Evolutionary conservation across 352 stramenopile genomes (phyloP), one percentile per base, ranked within the genome.

Genomic region (Globisporangium paddicum): DNA sequence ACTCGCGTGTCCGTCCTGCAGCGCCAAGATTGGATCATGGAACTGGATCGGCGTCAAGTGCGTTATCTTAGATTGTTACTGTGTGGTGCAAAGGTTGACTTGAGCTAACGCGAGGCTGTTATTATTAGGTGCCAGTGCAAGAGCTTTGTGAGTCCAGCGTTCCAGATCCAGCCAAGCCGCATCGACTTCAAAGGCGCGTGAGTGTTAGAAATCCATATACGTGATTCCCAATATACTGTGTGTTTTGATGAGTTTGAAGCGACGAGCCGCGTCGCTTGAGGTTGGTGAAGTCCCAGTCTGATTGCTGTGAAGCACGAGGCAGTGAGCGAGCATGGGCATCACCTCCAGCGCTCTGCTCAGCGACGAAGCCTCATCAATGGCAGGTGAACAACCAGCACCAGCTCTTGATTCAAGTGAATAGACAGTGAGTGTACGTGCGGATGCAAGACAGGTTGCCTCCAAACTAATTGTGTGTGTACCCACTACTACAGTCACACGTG

Each of bases 31-130:
- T 55, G 82, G 82, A n/a, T 79, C 77, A 25, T 93, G 77, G 76
- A 84, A 78, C 55, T 93, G 82, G 82, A 78, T 79, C 26, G 82
- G 82, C 47, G 66, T 82, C 62, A 90, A 89, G 82, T 92, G 75
- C 37, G 78, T 73, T 35, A 2, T 42, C 18, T 42, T n/a, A n/a
- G n/a, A n/a, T n/a, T n/a, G n/a, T n/a, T n/a, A n/a, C n/a, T n/a
- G n/a, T n/a, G n/a, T n/a, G n/a, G n/a, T n/a, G n/a, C n/a, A n/a
- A n/a, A n/a, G n/a, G n/a, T n/a, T n/a, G n/a, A n/a, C n/a, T n/a
- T n/a, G n/a, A n/a, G n/a, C n/a, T n/a, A n/a, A n/a, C n/a, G n/a
- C n/a, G n/a, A n/a, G n/a, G n/a, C n/a, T n/a, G n/a, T n/a, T n/a
- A n/a, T n/a, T n/a, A n/a, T n/a, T 48, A 89, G 80, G 65, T 90